Conservation (phyloP, 148 eudicot species). For the Beta vulgaris region DNA sequence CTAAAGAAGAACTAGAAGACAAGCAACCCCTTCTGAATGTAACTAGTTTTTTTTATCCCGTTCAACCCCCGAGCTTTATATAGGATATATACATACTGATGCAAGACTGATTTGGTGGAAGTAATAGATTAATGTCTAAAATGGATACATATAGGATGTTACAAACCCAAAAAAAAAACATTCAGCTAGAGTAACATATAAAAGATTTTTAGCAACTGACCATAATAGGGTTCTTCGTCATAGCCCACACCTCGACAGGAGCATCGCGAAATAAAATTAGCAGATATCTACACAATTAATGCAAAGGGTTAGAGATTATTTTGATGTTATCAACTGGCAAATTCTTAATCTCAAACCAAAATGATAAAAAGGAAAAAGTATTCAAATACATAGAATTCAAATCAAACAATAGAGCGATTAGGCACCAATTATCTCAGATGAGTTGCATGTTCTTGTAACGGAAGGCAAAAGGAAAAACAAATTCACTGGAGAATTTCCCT, state of each 20-base stretch:
- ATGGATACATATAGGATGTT: no score
- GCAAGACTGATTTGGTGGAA: no score
- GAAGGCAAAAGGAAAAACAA: neutral
- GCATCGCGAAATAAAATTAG: constrained; percentile 96
- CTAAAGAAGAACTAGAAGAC: no score
- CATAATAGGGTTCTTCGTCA: constrained; percentile 98
- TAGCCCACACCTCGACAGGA: constrained; percentile 99
- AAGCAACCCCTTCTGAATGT: no score
- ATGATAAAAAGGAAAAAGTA: neutral
- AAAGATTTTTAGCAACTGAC: constrained; percentile 47
- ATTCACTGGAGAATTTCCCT: neutral
- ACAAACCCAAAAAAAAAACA: neutral
- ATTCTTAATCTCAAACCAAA: neutral
- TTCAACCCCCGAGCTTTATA: no score
- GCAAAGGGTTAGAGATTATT: neutral
- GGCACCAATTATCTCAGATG: neutral
- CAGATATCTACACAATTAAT: constrained; percentile 63
- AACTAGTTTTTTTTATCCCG: no score
- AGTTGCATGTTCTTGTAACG: neutral
- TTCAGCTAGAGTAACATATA: neutral
- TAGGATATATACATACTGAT: no score
- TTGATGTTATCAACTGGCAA: neutral
- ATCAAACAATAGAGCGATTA: neutral
- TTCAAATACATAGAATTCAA: neutral
- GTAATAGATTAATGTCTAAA: no score